These are phyloP conservation scores for Herpetomonas samuelpessoai DNA, from an alignment of 208 protist genomes.

Conservation along the genomic window DNA sequence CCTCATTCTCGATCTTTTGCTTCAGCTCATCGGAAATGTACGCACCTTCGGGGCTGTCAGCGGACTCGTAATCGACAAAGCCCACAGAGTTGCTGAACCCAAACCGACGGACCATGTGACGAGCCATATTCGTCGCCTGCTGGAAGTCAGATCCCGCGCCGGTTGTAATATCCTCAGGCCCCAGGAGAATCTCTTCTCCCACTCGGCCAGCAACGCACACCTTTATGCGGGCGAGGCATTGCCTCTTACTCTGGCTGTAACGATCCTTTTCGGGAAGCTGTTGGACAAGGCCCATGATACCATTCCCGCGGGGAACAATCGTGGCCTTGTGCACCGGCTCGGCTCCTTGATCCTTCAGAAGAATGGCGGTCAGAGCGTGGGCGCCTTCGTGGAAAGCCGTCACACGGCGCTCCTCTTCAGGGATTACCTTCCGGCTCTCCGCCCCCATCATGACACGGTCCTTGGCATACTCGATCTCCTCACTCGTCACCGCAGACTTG, in stretches of 20 bases:
- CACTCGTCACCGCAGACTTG: slow-evolving; percentile 64
- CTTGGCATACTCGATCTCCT: slow-evolving; percentile 91
- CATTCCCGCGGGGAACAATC: slow-evolving; percentile 88
- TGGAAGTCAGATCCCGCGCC: slow-evolving; percentile 91
- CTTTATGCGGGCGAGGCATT: slow-evolving; percentile 82
- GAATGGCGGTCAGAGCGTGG: slow-evolving; percentile 82
- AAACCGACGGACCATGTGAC: slow-evolving; percentile 89
- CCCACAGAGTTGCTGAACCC: slow-evolving; percentile 87
- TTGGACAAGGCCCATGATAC: slow-evolving; percentile 91
- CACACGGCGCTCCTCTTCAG: slow-evolving; percentile 83
- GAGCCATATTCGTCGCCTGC: slow-evolving; percentile 86
- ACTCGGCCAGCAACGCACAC: slow-evolving; percentile 91
- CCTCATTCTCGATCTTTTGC: slow-evolving; percentile 81
- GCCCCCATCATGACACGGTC: slow-evolving; percentile 92
- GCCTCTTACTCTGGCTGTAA: slow-evolving; percentile 85
- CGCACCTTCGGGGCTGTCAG: slow-evolving; percentile 70
- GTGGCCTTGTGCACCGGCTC: slow-evolving; percentile 93
- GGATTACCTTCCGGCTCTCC: slow-evolving; percentile 79
- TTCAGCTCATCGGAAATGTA: slow-evolving; percentile 93
- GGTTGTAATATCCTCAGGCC: slow-evolving; percentile 92
- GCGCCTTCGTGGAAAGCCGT: slow-evolving; percentile 90
- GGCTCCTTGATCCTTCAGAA: slow-evolving; percentile 67
- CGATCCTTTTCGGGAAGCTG: slow-evolving; percentile 84
- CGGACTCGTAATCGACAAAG: slow-evolving; percentile 84
- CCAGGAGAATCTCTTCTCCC: slow-evolving; percentile 97